Evolutionary conservation across 2,329 filamentous ascomycete species (phyloP), one percentile per base, ranked within the genome.

Genomic region (Venturiaceae sp.): DNA sequence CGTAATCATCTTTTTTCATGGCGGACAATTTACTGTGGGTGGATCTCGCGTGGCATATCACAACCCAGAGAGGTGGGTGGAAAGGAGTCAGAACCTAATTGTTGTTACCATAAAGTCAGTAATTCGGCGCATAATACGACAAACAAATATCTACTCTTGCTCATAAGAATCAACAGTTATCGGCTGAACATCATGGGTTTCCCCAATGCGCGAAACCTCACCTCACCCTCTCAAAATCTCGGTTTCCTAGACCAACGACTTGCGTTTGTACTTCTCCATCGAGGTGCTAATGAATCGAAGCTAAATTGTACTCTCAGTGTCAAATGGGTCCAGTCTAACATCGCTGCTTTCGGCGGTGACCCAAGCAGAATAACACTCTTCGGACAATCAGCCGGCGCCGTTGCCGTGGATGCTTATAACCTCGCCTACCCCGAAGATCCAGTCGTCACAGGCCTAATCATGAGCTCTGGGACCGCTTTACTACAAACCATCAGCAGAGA

Each of bases 331-430:
- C 70, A 70, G 3, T 69, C 75, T 13, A 76, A 76, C 60, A 75
- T 75, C 47, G 69, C 65, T 5, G 66, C 64, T 67, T 69, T 75
- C 66, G 74, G 74, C 4, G 75, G 74, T 14, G 72, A 76, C 60
- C 66, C 71, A 26, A 58, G 61, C 26, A 62, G 67, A 3, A 70
- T 77, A 55, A 74, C 69, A 1, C 64, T 76, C 5, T 73, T 68
- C 55, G 80, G 81, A 1, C 83, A 83, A 62, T 81, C 78, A 4
- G 81, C 81, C 1, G 73, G 81, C 2, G 32, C 60, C 26, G 56
- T 58, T 8, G 64, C 64, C 0, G 62, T 66, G 3, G 70, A 71
- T 41, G 61, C 63, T 9, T 68, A 71, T 41, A 61, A 63, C 34
- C 72, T 68, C 57, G 68, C 68, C 21, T 71, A 63, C 61, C 55